phyloP scores from a whole-genome alignment of 192 early-diverging fungal genomes.

The Borealophlyctis nickersoniae region DNA sequence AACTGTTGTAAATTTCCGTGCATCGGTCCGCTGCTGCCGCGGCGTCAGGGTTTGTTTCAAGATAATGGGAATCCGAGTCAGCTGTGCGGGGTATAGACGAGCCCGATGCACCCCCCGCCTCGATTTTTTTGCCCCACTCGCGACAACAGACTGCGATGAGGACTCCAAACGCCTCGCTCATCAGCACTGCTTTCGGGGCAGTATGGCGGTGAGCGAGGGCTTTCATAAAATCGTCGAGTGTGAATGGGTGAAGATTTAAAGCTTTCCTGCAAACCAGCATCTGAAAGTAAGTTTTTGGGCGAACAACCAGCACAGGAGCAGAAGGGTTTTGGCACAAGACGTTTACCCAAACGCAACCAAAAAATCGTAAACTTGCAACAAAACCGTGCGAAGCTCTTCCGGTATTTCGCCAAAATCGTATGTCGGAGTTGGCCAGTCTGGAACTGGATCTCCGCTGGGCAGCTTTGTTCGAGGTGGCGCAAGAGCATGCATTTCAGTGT shows the following conservation, averaged over 20 bases:
- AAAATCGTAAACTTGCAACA: conserved; percentile 69
- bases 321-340: no score
- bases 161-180: conserved; percentile 36
- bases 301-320: no score
- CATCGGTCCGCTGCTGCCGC: conserved; percentile 17
- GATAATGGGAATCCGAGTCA: neutral
- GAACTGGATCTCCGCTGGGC: conserved; percentile 30
- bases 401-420: conserved; percentile 47
- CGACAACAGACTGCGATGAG: conserved; percentile 50
- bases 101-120: neutral
- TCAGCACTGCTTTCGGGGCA: conserved; percentile 10
- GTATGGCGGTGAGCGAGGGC: conserved; percentile 52
- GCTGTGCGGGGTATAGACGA: neutral
- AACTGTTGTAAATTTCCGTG: conserved; percentile 12
- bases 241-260: conserved; percentile 64
- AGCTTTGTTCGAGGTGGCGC: conserved; percentile 35
- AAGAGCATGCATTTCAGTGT: conserved; percentile 64
- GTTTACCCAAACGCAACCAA: conserved; percentile 55
- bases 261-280: conserved; percentile 57
- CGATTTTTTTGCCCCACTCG: conserved; percentile 29
- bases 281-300: no score
- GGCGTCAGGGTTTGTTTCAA: conserved; percentile 1
- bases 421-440: conserved; percentile 40
- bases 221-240: conserved; percentile 74
- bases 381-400: conserved; percentile 35